These are phyloP conservation scores for Tirmania nivea DNA, from an alignment of 495 filamentous ascomycete genomes.

Conservation along the genomic window DNA sequence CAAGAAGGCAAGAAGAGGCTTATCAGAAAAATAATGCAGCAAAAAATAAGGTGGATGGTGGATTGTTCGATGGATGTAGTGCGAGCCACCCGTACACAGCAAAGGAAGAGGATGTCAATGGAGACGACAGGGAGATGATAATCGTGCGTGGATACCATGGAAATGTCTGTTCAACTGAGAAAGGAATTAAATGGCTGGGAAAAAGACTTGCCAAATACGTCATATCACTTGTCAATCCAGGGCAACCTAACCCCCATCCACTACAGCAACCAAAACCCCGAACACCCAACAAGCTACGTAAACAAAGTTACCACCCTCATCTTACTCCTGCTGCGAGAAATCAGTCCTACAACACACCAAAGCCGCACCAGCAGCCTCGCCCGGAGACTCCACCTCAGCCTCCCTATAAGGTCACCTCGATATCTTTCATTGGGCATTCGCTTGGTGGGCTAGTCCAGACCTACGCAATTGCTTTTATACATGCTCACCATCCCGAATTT, in stretches of 20 bases:
- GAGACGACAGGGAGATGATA: slow-evolving; percentile 62
- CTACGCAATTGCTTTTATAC: slow-evolving; percentile 92
- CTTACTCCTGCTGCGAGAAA: neutral
- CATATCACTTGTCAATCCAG: slow-evolving; percentile 72
- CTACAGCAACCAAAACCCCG: slow-evolving; percentile 2
- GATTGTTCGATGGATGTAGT: neutral
- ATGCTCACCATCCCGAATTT: slow-evolving; percentile 83
- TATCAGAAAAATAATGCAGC: slow-evolving; percentile 27
- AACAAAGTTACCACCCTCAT: neutral
- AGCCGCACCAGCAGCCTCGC: neutral
- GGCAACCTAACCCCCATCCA: slow-evolving; percentile 60
- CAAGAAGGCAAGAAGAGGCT: slow-evolving; percentile 42
- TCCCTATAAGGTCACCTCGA: slow-evolving; percentile 73
- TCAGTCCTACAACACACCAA: neutral
- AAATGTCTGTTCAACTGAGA: slow-evolving; percentile 76
- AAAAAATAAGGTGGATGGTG: slow-evolving; percentile 2
- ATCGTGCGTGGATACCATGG: slow-evolving; percentile 81
- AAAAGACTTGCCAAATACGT: slow-evolving; percentile 87
- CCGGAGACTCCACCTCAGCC: slow-evolving; percentile 25
- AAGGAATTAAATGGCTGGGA: slow-evolving; percentile 88
- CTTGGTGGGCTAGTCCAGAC: slow-evolving; percentile 80
- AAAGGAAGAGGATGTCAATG: slow-evolving; percentile 25
- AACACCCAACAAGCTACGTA: neutral
- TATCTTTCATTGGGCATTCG: slow-evolving; percentile 88
- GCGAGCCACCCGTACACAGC: slow-evolving; percentile 12